Percentiles rank a stretch among this genome's conserved stretches.
Conservation (phyloP, 192 early-diverging fungal species). For the Coemansia brasiliensis region DNA sequence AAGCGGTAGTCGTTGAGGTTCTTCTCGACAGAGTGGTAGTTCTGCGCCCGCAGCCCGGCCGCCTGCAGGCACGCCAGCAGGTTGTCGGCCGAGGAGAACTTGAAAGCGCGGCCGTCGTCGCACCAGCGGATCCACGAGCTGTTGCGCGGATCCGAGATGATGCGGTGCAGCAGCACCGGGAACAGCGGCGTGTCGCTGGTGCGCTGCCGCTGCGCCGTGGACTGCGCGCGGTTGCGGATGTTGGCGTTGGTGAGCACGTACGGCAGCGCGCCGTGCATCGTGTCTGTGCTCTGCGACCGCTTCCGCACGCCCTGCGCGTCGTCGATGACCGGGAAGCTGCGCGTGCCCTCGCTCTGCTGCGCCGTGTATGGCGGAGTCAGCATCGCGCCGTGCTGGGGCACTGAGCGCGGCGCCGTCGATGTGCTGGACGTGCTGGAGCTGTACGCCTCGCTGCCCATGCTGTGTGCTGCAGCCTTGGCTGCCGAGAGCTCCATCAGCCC, state of each 20-base stretch:
- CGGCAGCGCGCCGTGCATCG: constrained; percentile 27
- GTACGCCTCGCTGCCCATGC: constrained; percentile 11
- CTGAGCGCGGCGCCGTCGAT: constrained; percentile 35
- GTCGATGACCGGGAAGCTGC: constrained; percentile 48
- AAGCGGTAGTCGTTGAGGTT: constrained; percentile 56
- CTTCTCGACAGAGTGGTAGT: constrained; percentile 54
- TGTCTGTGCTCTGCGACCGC: constrained; percentile 52
- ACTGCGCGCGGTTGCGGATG: constrained; percentile 49
- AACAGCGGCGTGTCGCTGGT: constrained; percentile 55
- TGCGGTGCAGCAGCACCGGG: constrained; percentile 49
- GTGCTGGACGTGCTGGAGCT: constrained; percentile 18
- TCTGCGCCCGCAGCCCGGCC: constrained; percentile 50
- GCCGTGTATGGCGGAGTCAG: constrained; percentile 7
- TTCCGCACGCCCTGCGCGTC: constrained; percentile 32
- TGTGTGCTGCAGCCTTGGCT: constrained; percentile 20
- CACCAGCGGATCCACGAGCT: constrained; percentile 53
- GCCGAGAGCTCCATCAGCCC: constrained; percentile 54
- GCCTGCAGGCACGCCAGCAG: constrained; percentile 38
- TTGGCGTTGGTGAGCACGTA: constrained; percentile 48
- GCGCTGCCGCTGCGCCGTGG: constrained; percentile 44
- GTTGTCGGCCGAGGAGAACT: constrained; percentile 50
- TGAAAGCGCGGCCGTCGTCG: constrained; percentile 51
- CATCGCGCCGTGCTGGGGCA: constrained; percentile 8
- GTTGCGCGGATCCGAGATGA: constrained; percentile 47
- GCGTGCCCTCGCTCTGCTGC: constrained; percentile 37